Evolutionary conservation across 306 rosid species (phyloP), one percentile per base, ranked within the genome.

Genomic region (Cicer pinnatifidum): DNA sequence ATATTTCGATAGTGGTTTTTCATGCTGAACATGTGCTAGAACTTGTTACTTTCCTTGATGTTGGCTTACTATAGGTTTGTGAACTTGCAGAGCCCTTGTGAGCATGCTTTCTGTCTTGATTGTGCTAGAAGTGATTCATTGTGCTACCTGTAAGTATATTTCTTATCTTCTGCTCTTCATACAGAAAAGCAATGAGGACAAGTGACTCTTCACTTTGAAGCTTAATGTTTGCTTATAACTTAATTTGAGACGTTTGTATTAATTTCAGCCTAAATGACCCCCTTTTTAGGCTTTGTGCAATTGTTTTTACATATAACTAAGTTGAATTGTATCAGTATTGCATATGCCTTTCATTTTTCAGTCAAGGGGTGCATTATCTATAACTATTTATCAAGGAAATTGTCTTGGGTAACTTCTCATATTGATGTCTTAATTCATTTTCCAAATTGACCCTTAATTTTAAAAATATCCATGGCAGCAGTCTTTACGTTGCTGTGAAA

Each of bases 41-140:
- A 74, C 48, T 39, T 37, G 48, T 78, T 78, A 9, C 15, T 51
- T 69, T 52, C 46, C 60, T 72, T 48, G 38, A 44, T 65, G 70
- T 66, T 60, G 23, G 64, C 15, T 65, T 71, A 3, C 78, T 37
- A 83, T 45, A 11, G 10, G 72, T 37, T 81, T 75, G 28, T 72
- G 66, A 48, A 78, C 74, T 87, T 90, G 93, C 93, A 95, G 99
- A 89, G 90, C 81, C 97, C 99, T 69, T 95, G 99, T 73, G 99
- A 95, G 74, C 99, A 95, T 80, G 96, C 93, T 60, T 95, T 88
- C 84, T 95, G 99, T 72, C 86, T 95, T 43, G 97, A 95, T 73
- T 95, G 99, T 90, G 93, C 97, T 63, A 81, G 99, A 84, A 95
- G 97, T 82, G 97, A 91, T 82, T 89, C 96, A 56, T 45, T 86